A percentile compares a stretch with the other conserved stretches of the same genome.
Evolutionary conservation across 345 rosid species (phyloP).

Genomic region (Stellera chamaejasme): DNA sequence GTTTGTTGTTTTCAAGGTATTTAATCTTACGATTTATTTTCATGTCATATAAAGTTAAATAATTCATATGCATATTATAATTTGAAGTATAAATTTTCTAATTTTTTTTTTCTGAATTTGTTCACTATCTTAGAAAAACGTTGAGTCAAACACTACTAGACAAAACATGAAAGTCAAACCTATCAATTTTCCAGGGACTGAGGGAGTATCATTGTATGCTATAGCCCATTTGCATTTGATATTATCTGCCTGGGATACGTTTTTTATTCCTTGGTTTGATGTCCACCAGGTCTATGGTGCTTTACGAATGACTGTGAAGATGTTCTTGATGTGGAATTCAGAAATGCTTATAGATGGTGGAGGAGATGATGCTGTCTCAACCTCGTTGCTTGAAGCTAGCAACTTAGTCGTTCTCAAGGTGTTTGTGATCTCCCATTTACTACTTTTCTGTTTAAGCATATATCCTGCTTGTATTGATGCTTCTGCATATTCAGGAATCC

Average conservation of each 20-base stretch:
- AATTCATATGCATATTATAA: too few species aligned
- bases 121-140: too few species aligned
- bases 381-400: constrained; percentile 91
- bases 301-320: constrained; percentile 88
- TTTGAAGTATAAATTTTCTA: too few species aligned
- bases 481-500: constrained; percentile 48
- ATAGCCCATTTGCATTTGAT: too few species aligned
- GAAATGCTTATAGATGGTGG: constrained; percentile 84
- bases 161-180: too few species aligned
- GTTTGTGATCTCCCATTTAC: constrained; percentile 8
- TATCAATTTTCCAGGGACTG: too few species aligned
- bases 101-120: too few species aligned
- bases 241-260: not conserved
- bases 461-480: constrained; percentile 7
- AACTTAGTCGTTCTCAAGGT: constrained; percentile 92
- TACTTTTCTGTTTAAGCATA: constrained; percentile 12
- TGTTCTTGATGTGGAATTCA: constrained; percentile 97
- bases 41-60: too few species aligned
- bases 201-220: too few species aligned
- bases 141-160: too few species aligned
- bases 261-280: constrained; percentile 14
- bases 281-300: constrained; percentile 87
- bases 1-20: too few species aligned
- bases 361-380: constrained; percentile 67
- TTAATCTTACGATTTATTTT: too few species aligned